Conservation (phyloP, 371 early-diverging fungal genomes). For the Mucor velutinosus region DNA sequence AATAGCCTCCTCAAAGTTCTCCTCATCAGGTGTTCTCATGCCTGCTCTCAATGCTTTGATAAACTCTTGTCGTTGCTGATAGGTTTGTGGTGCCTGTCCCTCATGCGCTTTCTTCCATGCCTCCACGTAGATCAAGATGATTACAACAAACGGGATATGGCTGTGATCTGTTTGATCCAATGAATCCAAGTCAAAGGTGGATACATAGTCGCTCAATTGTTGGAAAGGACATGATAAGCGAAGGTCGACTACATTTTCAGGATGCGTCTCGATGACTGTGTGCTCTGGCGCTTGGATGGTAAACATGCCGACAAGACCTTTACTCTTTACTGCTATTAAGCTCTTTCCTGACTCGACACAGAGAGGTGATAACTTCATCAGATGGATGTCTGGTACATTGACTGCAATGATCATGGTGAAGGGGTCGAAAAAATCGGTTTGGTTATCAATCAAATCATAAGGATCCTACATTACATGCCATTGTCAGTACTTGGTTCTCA, state of each 20-base stretch:
- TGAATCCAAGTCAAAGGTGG: slow-evolving; percentile 64
- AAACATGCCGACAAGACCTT: slow-evolving; percentile 77
- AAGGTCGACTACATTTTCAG: slow-evolving; percentile 76
- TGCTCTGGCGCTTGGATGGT: slow-evolving; percentile 79
- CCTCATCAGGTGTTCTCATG: slow-evolving; percentile 70
- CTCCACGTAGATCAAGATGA: slow-evolving; percentile 75
- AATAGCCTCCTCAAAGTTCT: slow-evolving; percentile 90
- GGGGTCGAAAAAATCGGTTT: slow-evolving; percentile 65
- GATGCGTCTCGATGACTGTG: slow-evolving; percentile 89
- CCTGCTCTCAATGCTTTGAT: slow-evolving; percentile 59
- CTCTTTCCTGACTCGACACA: slow-evolving; percentile 65
- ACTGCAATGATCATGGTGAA: slow-evolving; percentile 79
- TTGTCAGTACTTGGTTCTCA: not conserved
- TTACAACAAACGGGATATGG: slow-evolving; percentile 84
- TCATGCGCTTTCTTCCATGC: slow-evolving; percentile 64
- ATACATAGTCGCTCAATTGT: slow-evolving; percentile 62
- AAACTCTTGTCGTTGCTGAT: slow-evolving; percentile 67
- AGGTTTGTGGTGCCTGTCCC: slow-evolving; percentile 59
- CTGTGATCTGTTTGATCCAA: slow-evolving; percentile 73
- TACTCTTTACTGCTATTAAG: slow-evolving; percentile 68
- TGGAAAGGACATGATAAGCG: slow-evolving; percentile 84
- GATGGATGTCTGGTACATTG: slow-evolving; percentile 57
- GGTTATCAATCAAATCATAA: slow-evolving; percentile 46
- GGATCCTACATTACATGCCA: slow-evolving; percentile 20
- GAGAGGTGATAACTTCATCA: slow-evolving; percentile 57